Evolutionary conservation across 306 rosid genomes (phyloP), one percentile per base, ranked within the genome.

Genomic region (Pachyrhizus erosus): DNA sequence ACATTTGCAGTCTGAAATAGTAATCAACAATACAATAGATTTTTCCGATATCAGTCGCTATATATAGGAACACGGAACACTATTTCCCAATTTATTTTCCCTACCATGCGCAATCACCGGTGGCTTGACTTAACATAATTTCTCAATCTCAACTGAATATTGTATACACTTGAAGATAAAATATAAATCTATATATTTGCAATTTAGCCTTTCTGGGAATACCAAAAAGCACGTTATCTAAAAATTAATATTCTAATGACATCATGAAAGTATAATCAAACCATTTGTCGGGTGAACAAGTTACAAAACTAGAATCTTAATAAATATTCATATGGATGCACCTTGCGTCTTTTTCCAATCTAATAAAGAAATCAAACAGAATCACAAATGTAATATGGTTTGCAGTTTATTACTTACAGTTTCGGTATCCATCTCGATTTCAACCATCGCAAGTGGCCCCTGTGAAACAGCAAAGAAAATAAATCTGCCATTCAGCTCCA

Each of bases 1-100:
- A 89, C 93, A 5, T 20, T 89, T 85, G 84, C 88, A 76, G 54
- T 73, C 89, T 81, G 80, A 34, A 83, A 89, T 17, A 55, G 23
- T 33, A 5, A 39, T 37, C 48, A 66, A 31, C 20, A 29, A 49
- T 13, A 54, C 45, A 67, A 70, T 0, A 49, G 7, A 2, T 73
- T 60, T 62, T 60, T 39, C 7, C 49, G 34, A 24, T 24, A 62
- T 39, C 51, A 34, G 27, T 15, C 15, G 21, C 67, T 12, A 60
- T 0, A 62, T 29, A n/a, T n/a, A n/a, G n/a, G n/a, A n/a, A n/a
- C n/a, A n/a, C 1, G 45, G 7, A 34, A 34, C 46, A 17, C n/a
- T 8, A n/a, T 66, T 64, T 64, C 24, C 17, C 24, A 31, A 33
- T 7, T 27, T 29, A 27, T 62, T 60, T 12, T 1, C 3, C 20